A percentile compares a stretch with the other conserved stretches of the same genome.
Conservation (phyloP, 2,329 filamentous ascomycete genomes). For the Chaetomium globosum region DNA sequence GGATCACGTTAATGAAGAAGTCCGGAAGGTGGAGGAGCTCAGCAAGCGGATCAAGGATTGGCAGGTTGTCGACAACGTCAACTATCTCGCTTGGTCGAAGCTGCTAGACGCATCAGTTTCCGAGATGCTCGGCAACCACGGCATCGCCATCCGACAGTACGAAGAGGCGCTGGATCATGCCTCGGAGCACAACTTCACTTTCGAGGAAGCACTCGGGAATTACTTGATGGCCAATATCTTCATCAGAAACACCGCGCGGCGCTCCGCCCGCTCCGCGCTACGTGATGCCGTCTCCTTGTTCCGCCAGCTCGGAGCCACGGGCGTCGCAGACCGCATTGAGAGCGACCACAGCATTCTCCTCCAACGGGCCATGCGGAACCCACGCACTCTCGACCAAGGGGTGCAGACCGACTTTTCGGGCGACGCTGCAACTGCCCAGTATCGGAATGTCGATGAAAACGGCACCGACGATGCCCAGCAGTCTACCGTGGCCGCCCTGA, state of each 20-base stretch:
- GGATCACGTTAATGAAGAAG: conserved; percentile 50
- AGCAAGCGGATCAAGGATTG: conserved; percentile 66
- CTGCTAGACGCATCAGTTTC: conserved; percentile 69
- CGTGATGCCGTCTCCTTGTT: conserved; percentile 69
- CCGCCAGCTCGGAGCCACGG: conserved; percentile 68
- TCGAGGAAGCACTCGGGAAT: conserved; percentile 74
- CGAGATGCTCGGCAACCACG: conserved; percentile 62
- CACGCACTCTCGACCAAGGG: conserved; percentile 62
- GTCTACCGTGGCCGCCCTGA: conserved; percentile 52
- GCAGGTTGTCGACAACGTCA: conserved; percentile 65
- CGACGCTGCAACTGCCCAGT: conserved; percentile 57
- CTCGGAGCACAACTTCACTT: conserved; percentile 64
- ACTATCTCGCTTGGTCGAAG: conserved; percentile 71
- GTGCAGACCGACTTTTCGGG: conserved; percentile 72
- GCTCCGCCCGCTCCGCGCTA: conserved; percentile 70
- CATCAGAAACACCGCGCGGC: conserved; percentile 63
- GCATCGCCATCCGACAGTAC: conserved; percentile 63
- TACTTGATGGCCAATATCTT: conserved; percentile 75
- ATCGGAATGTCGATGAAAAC: conserved; percentile 52
- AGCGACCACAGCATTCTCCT: conserved; percentile 69
- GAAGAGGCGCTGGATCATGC: conserved; percentile 74
- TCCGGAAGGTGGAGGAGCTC: conserved; percentile 57
- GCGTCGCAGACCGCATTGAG: conserved; percentile 68
- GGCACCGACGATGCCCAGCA: conserved; percentile 49
- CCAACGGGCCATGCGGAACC: conserved; percentile 61